Evolutionary conservation across 768 basidiomycete species (phyloP), one percentile per base, ranked within the genome.

Genomic region (Chlorophyllum brunneum): DNA sequence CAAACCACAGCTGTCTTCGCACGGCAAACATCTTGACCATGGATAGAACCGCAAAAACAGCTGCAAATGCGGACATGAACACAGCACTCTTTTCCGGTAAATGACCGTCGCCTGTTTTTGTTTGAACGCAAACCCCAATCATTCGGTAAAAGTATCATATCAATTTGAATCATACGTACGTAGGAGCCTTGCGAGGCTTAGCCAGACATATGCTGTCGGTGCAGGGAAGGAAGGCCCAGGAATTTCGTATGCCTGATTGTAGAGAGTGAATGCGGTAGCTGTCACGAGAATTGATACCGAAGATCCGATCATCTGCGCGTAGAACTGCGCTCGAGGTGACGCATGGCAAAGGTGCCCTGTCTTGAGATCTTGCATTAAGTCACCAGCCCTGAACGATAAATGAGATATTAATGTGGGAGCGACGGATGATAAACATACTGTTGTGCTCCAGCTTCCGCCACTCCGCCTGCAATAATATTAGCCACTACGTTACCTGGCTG

Each of bases 281-380:
- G 94, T 93, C 18, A 98, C 88, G 42, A 97, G 58, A 27, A 98
- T 93, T 6, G 90, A 92, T 4, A 95, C 77, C 1, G 85, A 79
- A 7, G 90, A 92, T 29, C 95, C 95, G 50, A 98, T 86, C 43
- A 98, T 73, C 66, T 98, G 92, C 7, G 92, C 92, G 60, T 85
- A 95, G 65, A 98, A 97, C 63, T 95, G 95, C 2, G 92, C 92
- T 60, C 92, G 77, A 41, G 95, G 95, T 20, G 93, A 95, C 7
- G 94, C 94, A 57, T 78, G 80, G 49, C 92, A 80, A n/a, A 98
- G 73, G 66, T 97, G 92, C 0, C 95, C 95, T 2, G 95, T 97
- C 71, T 98, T 98, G 54, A 98, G 73, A 68, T 98, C 95, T 71
- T 98, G 95, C 95, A 98, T 98, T 7, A 98, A 81, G 64, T 98